Evolutionary conservation across 2,329 filamentous ascomycete species (phyloP), one percentile per base, ranked within the genome.

Genomic region (Emmonsiellopsis sp.): DNA sequence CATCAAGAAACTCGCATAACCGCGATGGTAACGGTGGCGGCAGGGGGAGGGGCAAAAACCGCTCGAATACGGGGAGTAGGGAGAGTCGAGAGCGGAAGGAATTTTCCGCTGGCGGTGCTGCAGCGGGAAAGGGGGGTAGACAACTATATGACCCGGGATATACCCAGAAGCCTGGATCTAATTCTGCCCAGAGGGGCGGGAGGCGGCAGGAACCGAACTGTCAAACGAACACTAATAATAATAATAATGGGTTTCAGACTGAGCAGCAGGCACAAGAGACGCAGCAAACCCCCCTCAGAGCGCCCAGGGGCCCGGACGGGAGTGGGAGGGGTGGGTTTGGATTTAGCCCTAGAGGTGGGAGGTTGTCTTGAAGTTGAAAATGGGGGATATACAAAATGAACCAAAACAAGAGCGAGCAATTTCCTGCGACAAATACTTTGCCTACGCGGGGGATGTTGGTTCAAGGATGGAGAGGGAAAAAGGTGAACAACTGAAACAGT

Each of bases 131-230:
- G 57, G 73, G 62, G 60, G 67, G 63, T 55, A 74, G 64, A 49
- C 86, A 90, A 63, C 76, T 95, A 1, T 95, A 83, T 68, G 89
- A 95, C 62, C 88, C 89, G 0, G 82, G 79, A 37, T 88, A 85
- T 65, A 74, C 82, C 11, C 72, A 81, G 3, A 89, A 82, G 62
- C 81, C 84, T 0, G 82, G 79, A 27, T 77, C 77, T 13, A 65
- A 71, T 31, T 71, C 69, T 57, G 58, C 72, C 32, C 74, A 68
- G 56, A 39, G 42, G 34, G 50, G 34, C 6, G 71, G 72, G 60
- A 73, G 61, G 51, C 62, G 55, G 13, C 39, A 51, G 31, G 52
- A 44, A 21, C 17, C 11, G 17, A 54, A 50, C 27, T 51, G 43
- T 27, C 21, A 27, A 4, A 27, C 21, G 21, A 27, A 27, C 2